Conservation (phyloP, 768 basidiomycete genomes). For the Tylopilus subfusipes region DNA sequence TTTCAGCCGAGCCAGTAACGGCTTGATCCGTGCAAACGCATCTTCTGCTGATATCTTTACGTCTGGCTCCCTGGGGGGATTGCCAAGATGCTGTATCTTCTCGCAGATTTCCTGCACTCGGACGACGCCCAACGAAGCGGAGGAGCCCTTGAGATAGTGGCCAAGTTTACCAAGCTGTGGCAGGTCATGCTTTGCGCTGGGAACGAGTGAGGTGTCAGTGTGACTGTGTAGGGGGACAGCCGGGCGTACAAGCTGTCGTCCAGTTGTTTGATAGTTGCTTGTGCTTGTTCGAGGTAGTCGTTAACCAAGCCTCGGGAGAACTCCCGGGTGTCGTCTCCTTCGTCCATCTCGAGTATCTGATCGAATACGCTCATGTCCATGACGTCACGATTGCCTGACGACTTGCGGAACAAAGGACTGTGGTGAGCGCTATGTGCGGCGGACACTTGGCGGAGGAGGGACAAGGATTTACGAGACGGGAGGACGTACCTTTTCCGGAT, state of each 20-base stretch:
- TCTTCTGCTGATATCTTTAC: constrained; percentile 44
- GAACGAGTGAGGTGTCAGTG: constrained; percentile 11
- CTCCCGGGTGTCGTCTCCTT: constrained; percentile 61
- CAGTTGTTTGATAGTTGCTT: constrained; percentile 73
- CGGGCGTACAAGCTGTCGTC: constrained; percentile 69
- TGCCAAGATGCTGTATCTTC: constrained; percentile 85
- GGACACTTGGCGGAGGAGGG: background rate
- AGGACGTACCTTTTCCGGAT: constrained; percentile 28
- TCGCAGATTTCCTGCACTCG: constrained; percentile 85
- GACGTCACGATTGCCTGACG: constrained; percentile 28
- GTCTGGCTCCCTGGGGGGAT: constrained; percentile 46
- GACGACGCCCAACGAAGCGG: constrained; percentile 83
- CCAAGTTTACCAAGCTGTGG: constrained; percentile 67
- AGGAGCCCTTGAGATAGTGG: constrained; percentile 97
- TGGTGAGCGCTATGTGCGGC: constrained; percentile 7
- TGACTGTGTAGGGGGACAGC: constrained; percentile 12
- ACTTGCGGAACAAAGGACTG: constrained; percentile 3
- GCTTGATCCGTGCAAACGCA: constrained; percentile 56
- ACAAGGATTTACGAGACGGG: background rate
- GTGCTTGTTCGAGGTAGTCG: constrained; percentile 81
- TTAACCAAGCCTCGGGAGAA: constrained; percentile 78
- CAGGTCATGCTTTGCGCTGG: constrained; percentile 59
- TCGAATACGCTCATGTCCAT: constrained; percentile 79
- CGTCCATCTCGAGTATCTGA: constrained; percentile 92
- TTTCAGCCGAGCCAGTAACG: constrained; percentile 56